These are phyloP conservation scores for Carex arenaria DNA, from an alignment of 202 grass and related monocot genomes.

Conservation along the genomic window DNA sequence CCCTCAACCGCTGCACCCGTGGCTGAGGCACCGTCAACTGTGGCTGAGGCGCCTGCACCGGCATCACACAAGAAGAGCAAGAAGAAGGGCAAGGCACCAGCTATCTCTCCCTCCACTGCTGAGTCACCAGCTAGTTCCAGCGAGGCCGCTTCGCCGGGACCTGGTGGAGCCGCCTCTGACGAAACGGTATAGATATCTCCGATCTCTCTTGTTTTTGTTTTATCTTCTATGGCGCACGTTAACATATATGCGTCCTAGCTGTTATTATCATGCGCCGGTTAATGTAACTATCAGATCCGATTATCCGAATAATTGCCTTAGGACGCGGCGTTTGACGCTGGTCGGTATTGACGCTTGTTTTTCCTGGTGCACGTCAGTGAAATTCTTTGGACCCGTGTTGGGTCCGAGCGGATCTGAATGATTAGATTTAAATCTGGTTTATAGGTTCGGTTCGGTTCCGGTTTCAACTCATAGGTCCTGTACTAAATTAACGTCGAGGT, in stretches of 20 bases:
- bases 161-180: slow-evolving; percentile 46
- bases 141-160: slow-evolving; percentile 46
- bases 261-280: neutral
- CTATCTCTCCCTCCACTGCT: slow-evolving; percentile 27
- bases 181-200: slow-evolving; percentile 32
- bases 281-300: neutral
- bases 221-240: neutral
- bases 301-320: neutral
- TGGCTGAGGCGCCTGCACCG: slow-evolving; percentile 22
- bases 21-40: neutral
- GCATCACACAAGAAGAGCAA: slow-evolving; percentile 25
- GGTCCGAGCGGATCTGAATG: neutral
- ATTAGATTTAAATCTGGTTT: slow-evolving; percentile 4
- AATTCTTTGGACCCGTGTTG: neutral
- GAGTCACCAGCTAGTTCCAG: slow-evolving; percentile 19
- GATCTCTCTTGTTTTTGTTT: neutral
- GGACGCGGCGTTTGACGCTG: slow-evolving; percentile 8
- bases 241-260: neutral
- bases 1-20: slow-evolving; percentile 23
- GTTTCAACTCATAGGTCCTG: neutral
- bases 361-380: neutral
- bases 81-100: slow-evolving; percentile 37
- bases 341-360: neutral
- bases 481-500: neutral
- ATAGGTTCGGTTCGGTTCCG: neutral